Evolutionary conservation across 305 asterid species (phyloP).

Genomic region (Euphrasia arctica): DNA sequence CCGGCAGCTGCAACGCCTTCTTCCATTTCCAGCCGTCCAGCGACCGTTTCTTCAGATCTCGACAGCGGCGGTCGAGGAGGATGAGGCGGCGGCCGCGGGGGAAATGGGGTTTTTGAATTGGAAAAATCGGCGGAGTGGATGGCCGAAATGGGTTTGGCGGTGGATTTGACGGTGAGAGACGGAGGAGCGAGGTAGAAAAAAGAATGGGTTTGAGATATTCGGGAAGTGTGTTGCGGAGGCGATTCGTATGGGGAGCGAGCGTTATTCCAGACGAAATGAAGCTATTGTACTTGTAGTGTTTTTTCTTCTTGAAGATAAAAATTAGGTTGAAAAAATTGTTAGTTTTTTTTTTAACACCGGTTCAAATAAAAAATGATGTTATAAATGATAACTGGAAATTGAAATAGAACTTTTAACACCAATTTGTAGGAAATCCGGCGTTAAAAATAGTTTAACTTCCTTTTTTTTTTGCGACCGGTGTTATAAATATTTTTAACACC

Average conservation of each 20-base stretch:
- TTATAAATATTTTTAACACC: too few species aligned
- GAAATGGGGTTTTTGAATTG: constrained; percentile 42
- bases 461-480: too few species aligned
- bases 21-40: constrained; percentile 64
- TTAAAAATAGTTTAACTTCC: too few species aligned
- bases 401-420: too few species aligned
- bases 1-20: too few species aligned
- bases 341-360: too few species aligned
- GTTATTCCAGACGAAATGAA: constrained; percentile 35
- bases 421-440: too few species aligned
- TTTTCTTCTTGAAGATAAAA: background rate
- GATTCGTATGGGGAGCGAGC: constrained; percentile 45
- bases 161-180: constrained; percentile 38
- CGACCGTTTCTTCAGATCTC: constrained; percentile 39
- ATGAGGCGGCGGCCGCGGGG: constrained; percentile 37
- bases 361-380: too few species aligned
- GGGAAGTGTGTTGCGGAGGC: constrained; percentile 39
- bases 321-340: too few species aligned
- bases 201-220: constrained; percentile 27
- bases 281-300: constrained; percentile 3
- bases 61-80: constrained; percentile 28
- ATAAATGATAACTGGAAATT: too few species aligned
- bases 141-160: constrained; percentile 46
- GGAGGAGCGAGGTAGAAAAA: constrained; percentile 20
- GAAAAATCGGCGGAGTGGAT: constrained; percentile 55